phyloP scores from a whole-genome alignment of 1,139 yeast genomes.

The Blastobotrys proliferans region DNA sequence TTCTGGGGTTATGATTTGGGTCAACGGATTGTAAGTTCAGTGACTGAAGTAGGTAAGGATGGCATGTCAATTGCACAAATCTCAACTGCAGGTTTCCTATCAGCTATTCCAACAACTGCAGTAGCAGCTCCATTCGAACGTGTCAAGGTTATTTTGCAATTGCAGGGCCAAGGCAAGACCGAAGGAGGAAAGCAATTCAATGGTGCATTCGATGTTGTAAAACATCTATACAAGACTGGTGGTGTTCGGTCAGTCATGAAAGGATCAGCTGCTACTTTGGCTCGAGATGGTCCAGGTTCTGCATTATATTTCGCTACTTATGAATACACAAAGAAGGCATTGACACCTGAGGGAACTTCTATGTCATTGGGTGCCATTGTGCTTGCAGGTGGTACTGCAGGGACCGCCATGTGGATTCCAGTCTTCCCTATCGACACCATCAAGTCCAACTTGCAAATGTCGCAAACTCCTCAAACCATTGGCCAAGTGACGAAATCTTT shows the following conservation, averaged over 20 bases:
- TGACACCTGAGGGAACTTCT: constrained; percentile 51
- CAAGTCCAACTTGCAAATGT: constrained; percentile 78
- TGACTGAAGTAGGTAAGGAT: constrained; percentile 40
- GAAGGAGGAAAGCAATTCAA: constrained; percentile 40
- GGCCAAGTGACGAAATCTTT: constrained; percentile 61
- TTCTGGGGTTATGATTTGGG: constrained; percentile 99
- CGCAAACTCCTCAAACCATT: constrained; percentile 56
- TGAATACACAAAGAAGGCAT: constrained; percentile 65
- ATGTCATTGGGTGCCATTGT: constrained; percentile 72
- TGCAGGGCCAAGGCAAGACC: constrained; percentile 50
- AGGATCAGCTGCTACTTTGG: constrained; percentile 88
- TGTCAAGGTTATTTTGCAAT: constrained; percentile 88
- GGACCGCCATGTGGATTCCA: constrained; percentile 94
- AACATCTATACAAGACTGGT: constrained; percentile 70
- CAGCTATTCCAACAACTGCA: constrained; percentile 91
- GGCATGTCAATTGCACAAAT: constrained; percentile 63
- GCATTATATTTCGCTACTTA: constrained; percentile 95
- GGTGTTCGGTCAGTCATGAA: constrained; percentile 82
- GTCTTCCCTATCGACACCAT: constrained; percentile 97
- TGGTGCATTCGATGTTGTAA: constrained; percentile 57
- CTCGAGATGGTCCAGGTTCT: constrained; percentile 98
- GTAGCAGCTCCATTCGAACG: constrained; percentile 98
- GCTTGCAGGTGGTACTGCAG: constrained; percentile 92
- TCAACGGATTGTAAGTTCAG: constrained; percentile 57
- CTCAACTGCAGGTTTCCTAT: constrained; percentile 91